Conservation (phyloP, 352 stramenopile genomes). For the Pythium phragmitis region DNA sequence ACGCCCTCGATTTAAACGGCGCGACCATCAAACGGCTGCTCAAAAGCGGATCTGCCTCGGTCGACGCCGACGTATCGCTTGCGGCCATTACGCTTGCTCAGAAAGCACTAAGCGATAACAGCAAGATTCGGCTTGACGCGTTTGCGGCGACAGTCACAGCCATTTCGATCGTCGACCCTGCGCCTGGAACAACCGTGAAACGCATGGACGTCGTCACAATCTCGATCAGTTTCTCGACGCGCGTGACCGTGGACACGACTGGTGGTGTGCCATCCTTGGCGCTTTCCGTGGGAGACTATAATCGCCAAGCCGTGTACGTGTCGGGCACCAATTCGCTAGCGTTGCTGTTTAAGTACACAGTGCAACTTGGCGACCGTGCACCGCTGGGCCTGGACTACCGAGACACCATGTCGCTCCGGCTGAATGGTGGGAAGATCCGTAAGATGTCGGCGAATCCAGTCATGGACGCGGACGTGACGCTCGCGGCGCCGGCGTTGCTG, state of each 20-base stretch:
- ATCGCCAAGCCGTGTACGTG: slow-evolving; percentile 61
- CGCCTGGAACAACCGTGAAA: slow-evolving; percentile 39
- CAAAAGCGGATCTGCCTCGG: slow-evolving; percentile 21
- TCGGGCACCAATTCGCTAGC: slow-evolving; percentile 50
- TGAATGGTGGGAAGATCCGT: slow-evolving; percentile 67
- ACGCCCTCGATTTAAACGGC: slow-evolving; percentile 64
- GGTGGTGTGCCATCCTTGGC: slow-evolving; percentile 55
- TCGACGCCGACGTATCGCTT: slow-evolving; percentile 41
- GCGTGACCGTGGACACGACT: slow-evolving; percentile 54
- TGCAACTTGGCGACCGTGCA: slow-evolving; percentile 58
- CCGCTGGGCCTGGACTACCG: slow-evolving; percentile 52
- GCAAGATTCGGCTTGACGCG: slow-evolving; percentile 53
- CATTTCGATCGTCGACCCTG: slow-evolving; percentile 36
- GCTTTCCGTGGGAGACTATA: slow-evolving; percentile 55
- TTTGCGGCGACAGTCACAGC: slow-evolving; percentile 43
- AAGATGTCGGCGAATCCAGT: slow-evolving; percentile 46
- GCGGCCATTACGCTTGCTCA: slow-evolving; percentile 29
- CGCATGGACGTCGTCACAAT: slow-evolving; percentile 49
- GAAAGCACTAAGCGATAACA: slow-evolving; percentile 50
- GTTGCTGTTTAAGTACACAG: slow-evolving; percentile 65
- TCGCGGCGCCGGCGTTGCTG: slow-evolving; percentile 41
- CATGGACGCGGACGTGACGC: slow-evolving; percentile 53
- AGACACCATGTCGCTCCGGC: slow-evolving; percentile 38
- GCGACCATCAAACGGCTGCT: slow-evolving; percentile 55
- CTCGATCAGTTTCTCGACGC: slow-evolving; percentile 60